phyloP scores from a whole-genome alignment of 768 basidiomycete genomes.

The Guyanaporus albipodus region DNA sequence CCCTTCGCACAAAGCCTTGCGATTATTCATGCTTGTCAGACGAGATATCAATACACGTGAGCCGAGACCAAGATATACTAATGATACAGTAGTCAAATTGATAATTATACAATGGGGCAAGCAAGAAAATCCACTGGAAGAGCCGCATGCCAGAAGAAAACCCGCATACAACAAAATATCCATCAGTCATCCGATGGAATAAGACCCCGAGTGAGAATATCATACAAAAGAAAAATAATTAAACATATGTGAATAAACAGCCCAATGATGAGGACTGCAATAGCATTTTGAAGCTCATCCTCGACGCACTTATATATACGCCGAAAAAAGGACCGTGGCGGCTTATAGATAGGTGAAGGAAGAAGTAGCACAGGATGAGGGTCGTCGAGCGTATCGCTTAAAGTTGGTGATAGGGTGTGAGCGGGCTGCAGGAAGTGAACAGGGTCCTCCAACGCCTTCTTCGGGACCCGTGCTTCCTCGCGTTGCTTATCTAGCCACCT shows the following conservation, averaged over 20 bases:
- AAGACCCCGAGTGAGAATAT: constrained; percentile 26
- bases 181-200: constrained; percentile 25
- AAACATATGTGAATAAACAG: constrained; percentile 26
- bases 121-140: constrained; percentile 1
- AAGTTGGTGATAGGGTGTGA: constrained; percentile 16
- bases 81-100: constrained; percentile 13
- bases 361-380: not conserved
- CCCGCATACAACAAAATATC: not conserved
- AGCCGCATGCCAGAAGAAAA: constrained; percentile 9
- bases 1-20: no score
- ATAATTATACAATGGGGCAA: not conserved
- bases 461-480: constrained; percentile 12
- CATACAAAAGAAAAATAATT: constrained; percentile 27
- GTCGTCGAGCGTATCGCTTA: not conserved
- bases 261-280: constrained; percentile 24
- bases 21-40: no score
- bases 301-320: constrained; percentile 19
- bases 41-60: constrained; percentile 4
- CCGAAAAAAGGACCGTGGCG: constrained; percentile 10
- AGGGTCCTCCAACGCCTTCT: constrained; percentile 23
- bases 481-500: constrained; percentile 28
- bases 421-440: constrained; percentile 15
- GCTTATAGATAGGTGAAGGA: not conserved
- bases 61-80: not conserved
- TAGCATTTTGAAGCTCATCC: constrained; percentile 28